Evolutionary conservation across 306 rosid genomes (phyloP), one percentile per base, ranked within the genome.

Genomic region (Cucurbita maxima): DNA sequence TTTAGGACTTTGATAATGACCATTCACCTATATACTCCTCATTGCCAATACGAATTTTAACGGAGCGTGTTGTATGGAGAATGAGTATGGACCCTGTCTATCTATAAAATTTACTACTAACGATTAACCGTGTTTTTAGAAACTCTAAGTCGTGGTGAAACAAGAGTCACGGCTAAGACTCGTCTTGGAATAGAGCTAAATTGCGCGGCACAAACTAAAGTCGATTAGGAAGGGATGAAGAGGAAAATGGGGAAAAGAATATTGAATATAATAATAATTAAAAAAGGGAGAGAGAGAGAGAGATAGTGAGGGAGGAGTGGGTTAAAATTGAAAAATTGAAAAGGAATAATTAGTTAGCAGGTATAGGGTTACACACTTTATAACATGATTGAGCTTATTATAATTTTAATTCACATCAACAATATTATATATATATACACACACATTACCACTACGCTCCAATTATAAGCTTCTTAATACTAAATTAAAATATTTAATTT

Each of bases 401-500:
- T 62, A 25, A 60, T 73, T 76, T 45, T 62, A 25, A 60, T 53
- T 81, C 91, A 90, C 78, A 78, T 79, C 83, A 81, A 74, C 81
- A 77, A 72, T 73, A 71, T 13, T 73, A 71, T 77, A 79, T 55
- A 22, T 0, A 22, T 22, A 22, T 22, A 22, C 1, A 11, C 43
- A 40, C 40, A 74, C 44, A 54, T 74, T 73, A 73, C 59, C 81
- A 76, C 76, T 79, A 85, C 86, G 73, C 45, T 61, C 78, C 86
- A 86, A 87, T 92, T 84, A 92, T 89, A 80, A 82, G 84, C 79
- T 74, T 78, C 66, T 71, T 7, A 79, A 74, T 82, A 79, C 37
- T 76, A 81, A 79, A 63, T 64, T 60, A 16, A 62, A 37, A 41
- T 45, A 45, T 45, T 45, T 10, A 45, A 45, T 45, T 45, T 47